Percentiles rank a stretch among this genome's conserved stretches.
phyloP scores from a whole-genome alignment of 805 yeast species.

The Brettanomyces sp. region DNA sequence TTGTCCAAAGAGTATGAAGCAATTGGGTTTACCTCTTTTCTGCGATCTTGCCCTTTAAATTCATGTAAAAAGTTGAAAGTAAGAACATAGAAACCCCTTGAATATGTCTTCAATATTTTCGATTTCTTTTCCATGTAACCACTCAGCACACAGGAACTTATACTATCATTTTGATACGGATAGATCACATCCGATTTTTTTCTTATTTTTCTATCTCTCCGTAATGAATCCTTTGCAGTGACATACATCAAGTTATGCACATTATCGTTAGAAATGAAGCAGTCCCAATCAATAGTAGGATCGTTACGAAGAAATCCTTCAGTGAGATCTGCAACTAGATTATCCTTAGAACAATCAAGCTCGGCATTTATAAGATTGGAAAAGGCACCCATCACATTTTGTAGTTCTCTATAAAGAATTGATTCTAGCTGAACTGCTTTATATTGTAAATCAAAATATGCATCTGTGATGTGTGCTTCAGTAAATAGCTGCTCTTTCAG shows the following conservation, averaged over 20 bases:
- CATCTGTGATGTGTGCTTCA: conserved; percentile 58
- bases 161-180: conserved; percentile 43
- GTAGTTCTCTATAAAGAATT: conserved; percentile 54
- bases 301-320: conserved; percentile 46
- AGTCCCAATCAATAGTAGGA: conserved; percentile 63
- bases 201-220: conserved; percentile 29
- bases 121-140: conserved; percentile 55
- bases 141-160: conserved; percentile 45
- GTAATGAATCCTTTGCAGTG: conserved; percentile 19
- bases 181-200: conserved; percentile 42
- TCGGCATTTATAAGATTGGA: conserved; percentile 44
- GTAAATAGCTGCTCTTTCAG: conserved; percentile 53
- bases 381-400: conserved; percentile 44
- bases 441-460: conserved; percentile 52
- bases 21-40: conserved; percentile 39
- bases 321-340: conserved; percentile 44
- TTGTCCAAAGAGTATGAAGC: conserved; percentile 31
- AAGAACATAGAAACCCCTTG: conserved; percentile 55
- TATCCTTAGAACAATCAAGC: conserved; percentile 35
- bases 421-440: conserved; percentile 59
- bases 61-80: conserved; percentile 63
- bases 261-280: conserved; percentile 40
- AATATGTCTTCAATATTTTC: conserved; percentile 50
- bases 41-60: conserved; percentile 48
- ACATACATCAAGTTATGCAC: conserved; percentile 33